Evolutionary conservation across 2,329 filamentous ascomycete species (phyloP), one percentile per base, ranked within the genome.

Genomic region (Botrytis sinoallii): DNA sequence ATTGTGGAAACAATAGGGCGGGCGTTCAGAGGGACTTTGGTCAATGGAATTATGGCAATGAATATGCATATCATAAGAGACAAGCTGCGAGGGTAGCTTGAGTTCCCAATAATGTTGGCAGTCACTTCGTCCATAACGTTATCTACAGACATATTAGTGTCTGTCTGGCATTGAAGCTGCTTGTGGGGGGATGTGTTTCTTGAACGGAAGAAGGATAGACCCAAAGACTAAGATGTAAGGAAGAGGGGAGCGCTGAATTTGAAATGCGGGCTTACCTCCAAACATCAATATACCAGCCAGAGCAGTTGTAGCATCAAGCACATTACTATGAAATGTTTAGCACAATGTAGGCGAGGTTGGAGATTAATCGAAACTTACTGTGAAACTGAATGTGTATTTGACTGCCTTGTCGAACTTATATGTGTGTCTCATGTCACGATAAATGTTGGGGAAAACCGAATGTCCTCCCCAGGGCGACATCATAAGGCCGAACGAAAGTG

Each of bases 211-310:
- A 68, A 29, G 2, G 12, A 32, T 32, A n/a, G 9, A 32, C 35
- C n/a, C 52, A 29, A 9, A 68, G 22, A 16, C 3, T 10, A 42
- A n/a, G 14, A 32, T 18, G 3, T 1, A n/a, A 68, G 48, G 3
- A 29, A 9, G 29, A 68, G 5, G 20, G 48, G 5, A 22, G 48
- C 48, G 35, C 1, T 22, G 55, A 57, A 44, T 32, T 29, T 9
- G 9, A 57, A 44, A 40, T 42, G 3, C 38, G 48, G 25, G 20
- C 22, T 32, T 69, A 69, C 66, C 66, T 75, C 95, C 95, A 82
- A 98, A 99, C 95, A 99, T 98, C 76, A 98, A 87, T 74, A 96
- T 88, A 57, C 96, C 95, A 18, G 93, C 89, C 63, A 96, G 88
- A 40, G 94, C 95, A 81, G 97, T 94, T 64, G 90, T 88, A 40